phyloP scores from a whole-genome alignment of 2,329 filamentous ascomycete genomes.

The Aureobasidium sp. region DNA sequence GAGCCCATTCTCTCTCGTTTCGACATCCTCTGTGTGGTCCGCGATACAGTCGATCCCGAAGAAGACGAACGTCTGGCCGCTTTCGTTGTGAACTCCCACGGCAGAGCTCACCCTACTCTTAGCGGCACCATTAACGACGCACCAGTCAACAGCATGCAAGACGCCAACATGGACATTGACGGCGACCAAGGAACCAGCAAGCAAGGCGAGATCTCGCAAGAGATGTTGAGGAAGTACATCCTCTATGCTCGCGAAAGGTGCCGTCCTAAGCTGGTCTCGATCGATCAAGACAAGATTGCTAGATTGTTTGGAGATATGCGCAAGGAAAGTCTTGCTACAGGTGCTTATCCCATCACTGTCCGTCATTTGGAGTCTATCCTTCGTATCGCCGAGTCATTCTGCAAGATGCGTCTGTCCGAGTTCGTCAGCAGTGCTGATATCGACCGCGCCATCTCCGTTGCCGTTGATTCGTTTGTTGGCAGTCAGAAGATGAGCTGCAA shows the following conservation, averaged over 20 bases:
- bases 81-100: slow-evolving; percentile 96
- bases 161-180: slow-evolving; percentile 67
- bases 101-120: slow-evolving; percentile 79
- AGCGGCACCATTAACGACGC: slow-evolving; percentile 46
- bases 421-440: slow-evolving; percentile 94
- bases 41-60: slow-evolving; percentile 91
- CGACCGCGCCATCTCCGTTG: slow-evolving; percentile 96
- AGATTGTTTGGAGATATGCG: slow-evolving; percentile 97
- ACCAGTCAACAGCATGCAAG: slow-evolving; percentile 46
- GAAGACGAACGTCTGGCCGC: slow-evolving; percentile 95
- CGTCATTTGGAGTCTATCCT: slow-evolving; percentile 99
- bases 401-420: slow-evolving; percentile 97
- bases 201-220: slow-evolving; percentile 81
- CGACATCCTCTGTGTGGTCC: slow-evolving; percentile 95
- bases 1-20: slow-evolving; percentile 99
- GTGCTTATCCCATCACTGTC: slow-evolving; percentile 97
- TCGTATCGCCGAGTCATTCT: slow-evolving; percentile 93
- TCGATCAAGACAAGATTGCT: slow-evolving; percentile 97
- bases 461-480: slow-evolving; percentile 94
- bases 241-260: slow-evolving; percentile 93
- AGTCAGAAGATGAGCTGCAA: slow-evolving; percentile 99
- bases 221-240: slow-evolving; percentile 95
- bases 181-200: slow-evolving; percentile 56
- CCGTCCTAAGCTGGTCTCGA: slow-evolving; percentile 93
- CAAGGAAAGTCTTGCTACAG: slow-evolving; percentile 90